phyloP scores from a whole-genome alignment of 495 filamentous ascomycete species.

The Pyrenula massariospora region DNA sequence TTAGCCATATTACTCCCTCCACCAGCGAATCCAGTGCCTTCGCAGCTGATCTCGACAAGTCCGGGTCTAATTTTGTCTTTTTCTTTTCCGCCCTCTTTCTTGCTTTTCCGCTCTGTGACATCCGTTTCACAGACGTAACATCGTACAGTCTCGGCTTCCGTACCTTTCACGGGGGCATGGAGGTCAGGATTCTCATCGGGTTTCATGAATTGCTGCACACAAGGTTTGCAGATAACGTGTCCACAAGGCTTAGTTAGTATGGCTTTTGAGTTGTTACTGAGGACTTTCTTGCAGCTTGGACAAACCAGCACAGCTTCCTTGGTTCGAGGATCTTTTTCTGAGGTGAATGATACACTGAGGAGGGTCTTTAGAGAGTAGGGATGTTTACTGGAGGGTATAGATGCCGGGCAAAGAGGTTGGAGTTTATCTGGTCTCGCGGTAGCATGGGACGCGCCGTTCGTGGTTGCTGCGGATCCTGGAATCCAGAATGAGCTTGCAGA shows the following conservation, averaged over 20 bases:
- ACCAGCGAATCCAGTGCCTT: constrained; percentile 88
- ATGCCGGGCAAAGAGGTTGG: constrained; percentile 70
- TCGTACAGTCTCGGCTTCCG: constrained; percentile 32
- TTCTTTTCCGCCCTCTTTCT: constrained; percentile 33
- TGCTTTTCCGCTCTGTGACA: constrained; percentile 36
- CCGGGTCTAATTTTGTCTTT: constrained; percentile 53
- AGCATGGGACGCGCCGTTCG: constrained; percentile 33
- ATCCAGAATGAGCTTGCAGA: constrained; percentile 72
- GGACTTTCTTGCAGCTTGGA: constrained; percentile 75
- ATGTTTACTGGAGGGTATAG: constrained; percentile 57
- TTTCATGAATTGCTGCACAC: constrained; percentile 79
- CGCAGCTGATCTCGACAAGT: constrained; percentile 70
- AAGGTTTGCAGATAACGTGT: constrained; percentile 84
- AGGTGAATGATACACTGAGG: constrained; percentile 67
- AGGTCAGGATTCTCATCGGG: constrained; percentile 49
- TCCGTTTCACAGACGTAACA: constrained; percentile 89
- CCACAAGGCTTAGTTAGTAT: constrained; percentile 88
- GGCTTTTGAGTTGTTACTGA: constrained; percentile 75
- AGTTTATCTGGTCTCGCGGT: constrained; percentile 53
- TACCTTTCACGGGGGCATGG: constrained; percentile 45
- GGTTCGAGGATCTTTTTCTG: constrained; percentile 50
- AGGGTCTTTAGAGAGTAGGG: constrained; percentile 73
- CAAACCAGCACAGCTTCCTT: constrained; percentile 52
- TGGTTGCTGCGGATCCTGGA: constrained; percentile 65
- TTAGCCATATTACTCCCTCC: constrained; percentile 73